Evolutionary conservation across 2,329 filamentous ascomycete genomes (phyloP).

Genomic region (Thielaviopsis punctulata): DNA sequence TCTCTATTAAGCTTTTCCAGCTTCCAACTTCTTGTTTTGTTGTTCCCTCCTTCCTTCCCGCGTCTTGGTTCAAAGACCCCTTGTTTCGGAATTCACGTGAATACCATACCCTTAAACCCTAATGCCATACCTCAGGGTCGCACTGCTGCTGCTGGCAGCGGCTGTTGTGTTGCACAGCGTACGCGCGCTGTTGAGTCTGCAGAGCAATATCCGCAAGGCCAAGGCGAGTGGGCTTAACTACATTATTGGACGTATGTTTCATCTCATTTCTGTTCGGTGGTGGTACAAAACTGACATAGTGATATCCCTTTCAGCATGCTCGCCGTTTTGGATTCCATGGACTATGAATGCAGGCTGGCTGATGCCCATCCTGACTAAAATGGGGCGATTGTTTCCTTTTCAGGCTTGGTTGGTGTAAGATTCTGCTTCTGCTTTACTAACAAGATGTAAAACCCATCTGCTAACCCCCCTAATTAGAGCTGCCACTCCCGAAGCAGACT

Average conservation of each 20-base stretch:
- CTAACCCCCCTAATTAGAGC: not conserved
- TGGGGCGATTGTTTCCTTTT: slow-evolving; percentile 8
- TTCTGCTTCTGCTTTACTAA: not conserved
- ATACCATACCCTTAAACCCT: not conserved
- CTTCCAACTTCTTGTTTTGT: no score
- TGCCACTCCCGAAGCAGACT: slow-evolving; percentile 6
- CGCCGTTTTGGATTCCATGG: slow-evolving; percentile 36
- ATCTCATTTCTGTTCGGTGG: slow-evolving; percentile 9
- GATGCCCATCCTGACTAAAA: not conserved
- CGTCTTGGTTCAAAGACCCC: no score
- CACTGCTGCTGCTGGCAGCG: slow-evolving; percentile 18
- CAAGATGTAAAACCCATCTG: not conserved
- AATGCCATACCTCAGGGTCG: not conserved
- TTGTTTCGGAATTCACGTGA: no score
- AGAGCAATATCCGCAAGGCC: slow-evolving; percentile 30
- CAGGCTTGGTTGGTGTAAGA: slow-evolving; percentile 7
- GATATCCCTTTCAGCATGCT: slow-evolving; percentile 23
- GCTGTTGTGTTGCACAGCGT: slow-evolving; percentile 21
- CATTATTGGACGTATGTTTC: slow-evolving; percentile 33
- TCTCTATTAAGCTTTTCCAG: no score
- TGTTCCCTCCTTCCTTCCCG: no score
- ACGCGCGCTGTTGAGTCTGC: slow-evolving; percentile 20
- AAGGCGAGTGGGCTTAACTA: slow-evolving; percentile 35
- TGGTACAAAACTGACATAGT: not conserved
- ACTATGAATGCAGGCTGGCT: slow-evolving; percentile 25